A percentile compares a stretch with the other conserved stretches of the same genome.
phyloP scores from a whole-genome alignment of 768 basidiomycete genomes.

The Tricholoma bakamatsutake region DNA sequence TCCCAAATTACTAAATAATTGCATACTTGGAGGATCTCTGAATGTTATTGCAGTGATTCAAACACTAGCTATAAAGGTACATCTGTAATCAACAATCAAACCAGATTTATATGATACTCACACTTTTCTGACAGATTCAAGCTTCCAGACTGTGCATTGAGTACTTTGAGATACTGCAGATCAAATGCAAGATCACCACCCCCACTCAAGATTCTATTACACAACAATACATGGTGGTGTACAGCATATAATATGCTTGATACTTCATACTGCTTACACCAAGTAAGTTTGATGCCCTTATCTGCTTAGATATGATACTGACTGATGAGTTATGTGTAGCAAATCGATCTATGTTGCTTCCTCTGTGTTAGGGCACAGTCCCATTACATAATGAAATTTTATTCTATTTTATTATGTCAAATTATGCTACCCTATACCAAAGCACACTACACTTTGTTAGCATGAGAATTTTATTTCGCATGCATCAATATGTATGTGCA shows the following conservation, averaged over 20 bases:
- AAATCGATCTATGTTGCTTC: neutral
- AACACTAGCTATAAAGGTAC: neutral
- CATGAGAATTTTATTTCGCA: too few species aligned
- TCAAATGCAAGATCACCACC: neutral
- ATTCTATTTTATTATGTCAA: too few species aligned
- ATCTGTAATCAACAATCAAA: neutral
- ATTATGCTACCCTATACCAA: too few species aligned
- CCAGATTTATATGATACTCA: neutral
- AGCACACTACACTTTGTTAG: too few species aligned
- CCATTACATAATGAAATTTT: too few species aligned
- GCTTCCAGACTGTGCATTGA: neutral
- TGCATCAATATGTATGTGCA: too few species aligned
- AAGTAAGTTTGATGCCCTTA: neutral
- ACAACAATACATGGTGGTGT: neutral
- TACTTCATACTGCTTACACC: neutral
- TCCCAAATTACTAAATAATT: neutral
- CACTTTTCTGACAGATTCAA: constrained; percentile 10
- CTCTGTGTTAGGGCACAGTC: too few species aligned
- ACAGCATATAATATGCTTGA: neutral
- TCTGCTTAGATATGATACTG: neutral
- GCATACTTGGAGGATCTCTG: neutral
- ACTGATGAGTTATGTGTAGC: neutral
- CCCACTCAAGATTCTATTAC: neutral
- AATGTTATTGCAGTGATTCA: neutral
- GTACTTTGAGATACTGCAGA: constrained; percentile 11